Base-by-base conservation (phyloP, 495 filamentous ascomycete genomes). In the Hypoxylon trugodes region DNA sequence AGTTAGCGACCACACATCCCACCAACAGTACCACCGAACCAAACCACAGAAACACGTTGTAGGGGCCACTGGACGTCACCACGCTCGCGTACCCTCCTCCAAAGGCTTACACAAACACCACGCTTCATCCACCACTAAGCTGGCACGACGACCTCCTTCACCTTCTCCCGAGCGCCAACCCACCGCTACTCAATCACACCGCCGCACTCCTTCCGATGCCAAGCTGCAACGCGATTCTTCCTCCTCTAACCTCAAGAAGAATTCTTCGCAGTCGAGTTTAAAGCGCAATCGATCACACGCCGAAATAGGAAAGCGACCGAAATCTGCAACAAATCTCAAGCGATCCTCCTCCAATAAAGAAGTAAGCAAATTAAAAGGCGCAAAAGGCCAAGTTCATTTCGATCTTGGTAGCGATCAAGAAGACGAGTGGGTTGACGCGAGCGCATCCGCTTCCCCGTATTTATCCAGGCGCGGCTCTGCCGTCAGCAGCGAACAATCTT, bases 341-440 rank as follows among this genome's bases (percentile, higher is more conserved):
- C 76, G 79, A 38, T 73, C 78, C 32, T 66, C 71, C 8, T 80
- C 80, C 35, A 73, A 76, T 46, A 73, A 76, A 6, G 69, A 73
- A 25, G 73, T 79, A 36, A 54, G 69, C 59, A 77, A 79, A 62
- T 56, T 76, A 57, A 73, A 72, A 58, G 66, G 61, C 50, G 54
- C 57, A 36, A 74, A 74, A 48, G 69, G 70, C 42, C 76, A 75
- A 59, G 81, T 83, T 13, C 81, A 83, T 65, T 83, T 83, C 61
- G 81, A 81, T 49, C 71, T 81, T 6, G 82, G 81, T 35, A 76
- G 76, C 67, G 81, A 82, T 46, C 69, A 72, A 42, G 77, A 80
- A 33, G 78, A 78, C 74, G 80, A 81, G 73, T 84, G 82, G 82
- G 80, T 83, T 25, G 83, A 84, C 68, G 82, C 82, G 33, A 83